These are phyloP conservation scores for Triangularia setosa DNA, from an alignment of 2,329 filamentous ascomycete genomes.

Conservation along the genomic window DNA sequence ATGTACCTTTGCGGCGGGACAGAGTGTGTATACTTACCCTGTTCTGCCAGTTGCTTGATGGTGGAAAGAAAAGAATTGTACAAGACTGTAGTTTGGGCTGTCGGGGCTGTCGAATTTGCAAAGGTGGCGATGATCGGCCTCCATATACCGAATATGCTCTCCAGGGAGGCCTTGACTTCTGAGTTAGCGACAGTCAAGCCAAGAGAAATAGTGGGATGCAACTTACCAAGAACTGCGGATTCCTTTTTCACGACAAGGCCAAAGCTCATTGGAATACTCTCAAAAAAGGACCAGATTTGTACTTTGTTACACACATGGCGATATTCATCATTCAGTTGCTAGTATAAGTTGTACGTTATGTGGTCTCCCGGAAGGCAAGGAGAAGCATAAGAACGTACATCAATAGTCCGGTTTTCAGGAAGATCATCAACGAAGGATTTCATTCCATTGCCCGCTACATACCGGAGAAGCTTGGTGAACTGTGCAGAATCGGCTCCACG, in stretches of 20 bases:
- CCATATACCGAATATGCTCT: constrained; percentile 22
- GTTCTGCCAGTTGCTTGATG: constrained; percentile 12
- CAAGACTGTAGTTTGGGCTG: constrained; percentile 23
- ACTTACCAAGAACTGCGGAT: constrained; percentile 22
- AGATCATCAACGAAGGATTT: constrained; percentile 28
- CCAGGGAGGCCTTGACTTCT: constrained; percentile 15
- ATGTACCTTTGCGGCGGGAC: background rate
- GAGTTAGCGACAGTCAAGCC: background rate
- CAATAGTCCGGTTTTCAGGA: constrained; percentile 5
- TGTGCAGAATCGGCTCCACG: constrained; percentile 11
- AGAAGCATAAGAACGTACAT: background rate
- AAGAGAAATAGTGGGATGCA: background rate
- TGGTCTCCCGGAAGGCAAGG: background rate
- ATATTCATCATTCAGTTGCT: constrained; percentile 31
- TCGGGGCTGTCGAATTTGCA: constrained; percentile 26
- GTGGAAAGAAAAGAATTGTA: constrained; percentile 9
- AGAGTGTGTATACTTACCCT: background rate
- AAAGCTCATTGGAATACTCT: constrained; percentile 22
- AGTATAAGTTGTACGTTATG: background rate
- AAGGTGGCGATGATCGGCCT: constrained; percentile 27
- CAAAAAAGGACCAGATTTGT: constrained; percentile 28
- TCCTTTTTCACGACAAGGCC: constrained; percentile 27
- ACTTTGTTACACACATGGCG: constrained; percentile 23
- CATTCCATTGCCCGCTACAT: constrained; percentile 6
- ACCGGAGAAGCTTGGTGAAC: constrained; percentile 21